Evolutionary conservation across 164 flowering plant species (phyloP), one percentile per base, ranked within the genome.

Genomic region (Akebia trifoliata): DNA sequence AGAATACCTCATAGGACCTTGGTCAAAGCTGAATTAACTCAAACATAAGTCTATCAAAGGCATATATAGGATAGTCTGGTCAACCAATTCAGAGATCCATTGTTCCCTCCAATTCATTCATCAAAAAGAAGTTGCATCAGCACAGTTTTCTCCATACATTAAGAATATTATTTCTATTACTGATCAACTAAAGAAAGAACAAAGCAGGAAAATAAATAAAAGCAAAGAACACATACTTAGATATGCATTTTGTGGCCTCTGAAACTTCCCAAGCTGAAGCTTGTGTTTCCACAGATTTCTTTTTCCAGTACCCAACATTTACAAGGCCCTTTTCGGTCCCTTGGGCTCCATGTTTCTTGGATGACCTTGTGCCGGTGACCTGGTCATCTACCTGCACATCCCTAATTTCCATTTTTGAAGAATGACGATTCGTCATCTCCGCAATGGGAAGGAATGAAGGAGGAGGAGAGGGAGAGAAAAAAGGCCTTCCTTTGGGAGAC

Each of bases 381-480:
- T 71, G 74, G 55, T 83, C 93, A 71, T 87, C 96, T 29, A 90
- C 82, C 66, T 79, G 80, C 55, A 90, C 92, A 68, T 93, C 97
- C 73, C 91, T 85, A 26, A 79, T 76, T 51, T 87, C 96, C 52
- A 74, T 51, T 65, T 74, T 82, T 20, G 76, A 67, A 39, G 80
- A 69, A 54, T 56, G 62, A 42, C 39, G 21, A 54, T 64, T 75
- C 50, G 72, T 81, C 61, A 75, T 24, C 66, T 88, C 95, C 18
- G 68, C 62, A 32, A 76, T 62, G 37, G 93, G 86, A 20, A 72
- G 62, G 47, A 65, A 65, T 7, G 80, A 65, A 4, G 84, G 50
- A 29, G 61, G 69, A 53, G 76, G 60, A 11, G 77, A n/a, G n/a
- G n/a, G 37, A 57, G 82, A 67, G 60, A 76, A 74, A 22, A 82